Base-by-base conservation (phyloP, 345 rosid genomes). In the Cochlearia excelsa region DNA sequence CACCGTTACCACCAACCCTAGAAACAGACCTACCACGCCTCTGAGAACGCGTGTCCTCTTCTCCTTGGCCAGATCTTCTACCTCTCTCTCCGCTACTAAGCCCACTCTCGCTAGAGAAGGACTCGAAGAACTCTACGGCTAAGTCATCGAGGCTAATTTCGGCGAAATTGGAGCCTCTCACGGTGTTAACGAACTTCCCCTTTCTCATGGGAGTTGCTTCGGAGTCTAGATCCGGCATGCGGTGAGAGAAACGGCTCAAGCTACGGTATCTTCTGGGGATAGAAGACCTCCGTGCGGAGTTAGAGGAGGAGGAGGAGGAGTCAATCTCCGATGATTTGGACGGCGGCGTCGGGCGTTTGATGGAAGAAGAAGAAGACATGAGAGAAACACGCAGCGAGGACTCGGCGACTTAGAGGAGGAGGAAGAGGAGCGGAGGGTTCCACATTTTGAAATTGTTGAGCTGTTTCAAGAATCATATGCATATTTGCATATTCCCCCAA, bases 101-200 rank as follows among this genome's bases (percentile, higher is more conserved):
- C 28, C 67, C 75, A 35, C 70, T 65, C 40, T 65, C 70, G 4
- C 61, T 58, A 26, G 77, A 73, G 51, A 73, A 74, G 2, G 82
- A 87, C 48, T 69, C 74, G 39, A 88, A 93, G 63, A 89, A 74
- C 78, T 82, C 81, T 2, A 79, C 54, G 31, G 89, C 84, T 54
- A 93, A 87, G 73, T 87, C 94, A 48, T 93, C 94, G 56, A 93
- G 91, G 70, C 86, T 87, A 41, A 84, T 77, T 74, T 93, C 99
- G 11, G 81, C 80, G 59, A 87, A 81, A 8, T 80, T 86, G 38
- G 97, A 82, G n/a, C 97, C 99, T 61, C 99, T 79, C 0, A 76
- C 61, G 43, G 79, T 89, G 71, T 82, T 93, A 4, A 93, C 99
- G 61, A 93, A 89, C 84, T 74, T 81, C 5, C 87, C 88, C 35